These are phyloP conservation scores for Colletotrichum magnum DNA, from an alignment of 2,329 filamentous ascomycete species.

Conservation along the genomic window DNA sequence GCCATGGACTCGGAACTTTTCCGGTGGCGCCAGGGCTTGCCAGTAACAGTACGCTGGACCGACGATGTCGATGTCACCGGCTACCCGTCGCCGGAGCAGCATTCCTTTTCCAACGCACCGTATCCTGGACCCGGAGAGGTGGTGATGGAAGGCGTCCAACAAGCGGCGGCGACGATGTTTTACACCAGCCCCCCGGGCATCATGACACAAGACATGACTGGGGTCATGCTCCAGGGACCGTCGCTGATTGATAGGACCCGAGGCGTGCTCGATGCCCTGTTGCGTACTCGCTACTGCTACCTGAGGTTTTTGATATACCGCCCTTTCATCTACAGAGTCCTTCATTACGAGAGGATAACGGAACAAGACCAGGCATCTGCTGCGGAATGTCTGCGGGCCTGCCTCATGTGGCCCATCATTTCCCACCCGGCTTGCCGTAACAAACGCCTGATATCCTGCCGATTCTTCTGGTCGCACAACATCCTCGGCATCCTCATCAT, in stretches of 20 bases:
- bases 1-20: slow-evolving; percentile 62
- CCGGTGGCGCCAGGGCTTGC: slow-evolving; percentile 55
- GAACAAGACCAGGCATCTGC: slow-evolving; percentile 67
- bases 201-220: neutral
- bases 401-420: slow-evolving; percentile 72
- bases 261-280: slow-evolving; percentile 65
- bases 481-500: slow-evolving; percentile 71
- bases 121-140: neutral
- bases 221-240: neutral
- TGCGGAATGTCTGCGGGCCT: slow-evolving; percentile 70
- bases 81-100: neutral
- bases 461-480: slow-evolving; percentile 75
- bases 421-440: slow-evolving; percentile 69
- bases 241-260: neutral
- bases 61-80: neutral
- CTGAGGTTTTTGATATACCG: slow-evolving; percentile 70
- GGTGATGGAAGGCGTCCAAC: neutral
- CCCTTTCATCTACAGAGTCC: slow-evolving; percentile 71
- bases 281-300: slow-evolving; percentile 72
- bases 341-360: slow-evolving; percentile 69
- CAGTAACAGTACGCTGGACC: neutral
- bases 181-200: neutral
- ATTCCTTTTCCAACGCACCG: neutral
- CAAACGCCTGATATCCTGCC: slow-evolving; percentile 71
- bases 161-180: neutral